Evolutionary conservation across 2,329 filamentous ascomycete species (phyloP).

Genomic region (Helotiales sp.): DNA sequence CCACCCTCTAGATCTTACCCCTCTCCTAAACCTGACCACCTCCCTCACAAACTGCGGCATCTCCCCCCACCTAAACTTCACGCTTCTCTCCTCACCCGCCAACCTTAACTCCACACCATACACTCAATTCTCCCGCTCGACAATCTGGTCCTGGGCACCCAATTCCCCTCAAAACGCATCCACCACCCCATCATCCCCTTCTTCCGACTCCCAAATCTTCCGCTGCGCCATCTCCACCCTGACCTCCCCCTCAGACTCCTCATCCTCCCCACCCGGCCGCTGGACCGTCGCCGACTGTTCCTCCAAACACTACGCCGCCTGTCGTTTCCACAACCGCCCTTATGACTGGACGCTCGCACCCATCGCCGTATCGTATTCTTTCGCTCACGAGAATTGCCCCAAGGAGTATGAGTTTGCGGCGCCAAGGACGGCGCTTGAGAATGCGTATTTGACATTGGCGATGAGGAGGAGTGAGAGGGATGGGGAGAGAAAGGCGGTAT

Average conservation of each 20-base stretch:
- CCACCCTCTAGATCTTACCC: constrained; percentile 39
- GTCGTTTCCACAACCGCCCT: constrained; percentile 57
- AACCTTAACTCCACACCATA: constrained; percentile 54
- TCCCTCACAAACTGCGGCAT: constrained; percentile 62
- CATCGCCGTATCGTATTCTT: constrained; percentile 49
- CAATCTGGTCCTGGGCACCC: constrained; percentile 65
- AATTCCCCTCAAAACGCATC: constrained; percentile 58
- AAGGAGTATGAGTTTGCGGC: constrained; percentile 56
- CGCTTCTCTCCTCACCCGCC: constrained; percentile 57
- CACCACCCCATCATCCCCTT: constrained; percentile 30
- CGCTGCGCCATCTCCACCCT: constrained; percentile 56
- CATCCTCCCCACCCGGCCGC: constrained; percentile 50
- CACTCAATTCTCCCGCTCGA: constrained; percentile 51
- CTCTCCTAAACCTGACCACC: constrained; percentile 44
- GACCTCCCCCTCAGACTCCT: background rate
- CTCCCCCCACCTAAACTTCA: constrained; percentile 61
- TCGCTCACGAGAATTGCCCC: constrained; percentile 54
- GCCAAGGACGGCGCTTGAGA: constrained; percentile 67
- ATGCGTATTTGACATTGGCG: constrained; percentile 55
- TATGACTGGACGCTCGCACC: constrained; percentile 62
- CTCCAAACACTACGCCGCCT: constrained; percentile 56
- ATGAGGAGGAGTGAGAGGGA: constrained; percentile 35
- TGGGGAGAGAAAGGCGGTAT: constrained; percentile 49
- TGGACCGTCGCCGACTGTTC: constrained; percentile 64
- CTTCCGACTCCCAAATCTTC: constrained; percentile 43